Evolutionary conservation across 495 filamentous ascomycete species (phyloP).

Genomic region (Penicillium mononematosum): DNA sequence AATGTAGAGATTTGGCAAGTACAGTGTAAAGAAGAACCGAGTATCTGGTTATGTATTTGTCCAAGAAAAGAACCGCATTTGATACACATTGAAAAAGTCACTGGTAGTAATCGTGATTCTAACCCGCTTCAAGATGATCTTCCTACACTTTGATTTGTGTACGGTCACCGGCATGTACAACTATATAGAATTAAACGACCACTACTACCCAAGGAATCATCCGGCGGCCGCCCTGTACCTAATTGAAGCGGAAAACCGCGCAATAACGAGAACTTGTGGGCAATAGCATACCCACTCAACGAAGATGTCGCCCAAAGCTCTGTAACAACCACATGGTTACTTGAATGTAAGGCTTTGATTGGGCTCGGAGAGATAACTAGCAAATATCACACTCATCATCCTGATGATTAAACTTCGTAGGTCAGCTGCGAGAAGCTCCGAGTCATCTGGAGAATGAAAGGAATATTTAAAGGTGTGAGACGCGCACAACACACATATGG

Average conservation of each 20-base stretch:
- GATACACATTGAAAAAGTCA: not conserved
- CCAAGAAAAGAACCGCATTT: not conserved
- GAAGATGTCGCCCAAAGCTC: not conserved
- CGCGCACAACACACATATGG: not conserved
- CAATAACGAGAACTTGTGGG: not conserved
- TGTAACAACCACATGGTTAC: not conserved
- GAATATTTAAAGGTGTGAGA: not conserved
- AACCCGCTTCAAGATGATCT: not conserved
- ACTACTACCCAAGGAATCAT: not conserved
- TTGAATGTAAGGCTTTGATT: not conserved
- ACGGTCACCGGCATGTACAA: not conserved
- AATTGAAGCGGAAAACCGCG: not conserved
- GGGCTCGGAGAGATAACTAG: not conserved
- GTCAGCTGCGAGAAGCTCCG: conserved; percentile 3
- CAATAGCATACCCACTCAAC: not conserved
- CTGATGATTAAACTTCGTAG: not conserved
- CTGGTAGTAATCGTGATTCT: not conserved
- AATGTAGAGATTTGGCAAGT: not conserved
- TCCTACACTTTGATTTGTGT: not conserved
- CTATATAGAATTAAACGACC: not conserved
- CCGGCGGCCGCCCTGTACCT: not conserved
- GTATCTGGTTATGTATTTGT: not conserved
- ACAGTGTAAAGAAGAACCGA: not conserved
- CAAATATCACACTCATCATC: not conserved
- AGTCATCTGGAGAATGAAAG: not conserved